Base-by-base conservation (phyloP, 495 filamentous ascomycete species). In the Astrothelium macrocarpum region DNA sequence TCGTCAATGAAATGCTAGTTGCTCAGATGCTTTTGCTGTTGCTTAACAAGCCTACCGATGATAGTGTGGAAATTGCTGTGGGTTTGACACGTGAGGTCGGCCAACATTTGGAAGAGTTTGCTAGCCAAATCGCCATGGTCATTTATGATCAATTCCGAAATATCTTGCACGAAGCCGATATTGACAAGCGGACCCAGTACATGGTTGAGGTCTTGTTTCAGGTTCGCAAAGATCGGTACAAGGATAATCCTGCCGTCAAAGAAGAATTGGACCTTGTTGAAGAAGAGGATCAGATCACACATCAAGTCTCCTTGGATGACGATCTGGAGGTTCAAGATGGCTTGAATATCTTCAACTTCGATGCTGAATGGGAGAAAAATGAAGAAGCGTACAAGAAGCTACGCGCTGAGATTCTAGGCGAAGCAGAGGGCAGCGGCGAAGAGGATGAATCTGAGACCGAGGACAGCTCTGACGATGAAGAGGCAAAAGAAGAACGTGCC, bases 191-290 rank as follows among this genome's bases (percentile, higher is more conserved):
- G 63, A 90, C 92, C 32, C 94, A 97, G 76, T 97, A 97, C 74
- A 95, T 95, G 91, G 95, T 99, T 65, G 94, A 99, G 72, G 93
- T 97, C 10, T 78, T 99, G 62, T 97, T 99, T 75, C 91, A 97
- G 74, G 87, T 97, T 34, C 85, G 94, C 60, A 97, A 96, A 74
- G 94, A 97, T 73, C 86, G 87, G 59, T 99, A 93, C 78, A 97
- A 96, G 77, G 90, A 97, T 70, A 90, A 97, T 66, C 90, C 84
- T 7, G 86, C 90, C 0, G 81, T 99, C 70, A 90, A 86, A 70
- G 90, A 96, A 70, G 95, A 97, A 70, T 79, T 99, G 34, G 94
- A 99, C 76, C 74, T 99, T 16, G 87, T 99, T 23, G 91, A 96
- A 73, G 95, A 97, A 71, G 93, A 97, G 70, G 94, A 99, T 70